phyloP scores from a whole-genome alignment of 2,329 filamentous ascomycete genomes.

The Escovopsis sp. region DNA sequence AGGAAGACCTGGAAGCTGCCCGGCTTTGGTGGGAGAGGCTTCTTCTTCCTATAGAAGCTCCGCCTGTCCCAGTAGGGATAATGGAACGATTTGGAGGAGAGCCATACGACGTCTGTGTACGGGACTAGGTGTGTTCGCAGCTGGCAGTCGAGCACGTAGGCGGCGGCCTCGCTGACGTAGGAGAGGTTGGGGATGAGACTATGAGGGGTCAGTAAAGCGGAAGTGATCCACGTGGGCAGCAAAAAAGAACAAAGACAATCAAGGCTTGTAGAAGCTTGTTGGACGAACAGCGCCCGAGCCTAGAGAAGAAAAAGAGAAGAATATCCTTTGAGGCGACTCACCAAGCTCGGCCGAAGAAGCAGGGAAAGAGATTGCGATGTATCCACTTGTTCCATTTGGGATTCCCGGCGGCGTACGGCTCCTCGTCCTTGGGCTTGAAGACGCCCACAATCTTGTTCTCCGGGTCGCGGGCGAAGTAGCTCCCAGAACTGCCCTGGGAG shows the following conservation, averaged over 20 bases:
- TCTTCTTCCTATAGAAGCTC: conserved; percentile 75
- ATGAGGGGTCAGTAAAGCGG: too few relatives aligned
- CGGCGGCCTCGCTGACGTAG: conserved; percentile 93
- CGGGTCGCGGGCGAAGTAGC: conserved; percentile 87
- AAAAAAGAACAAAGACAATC: too few relatives aligned
- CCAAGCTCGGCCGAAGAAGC: conserved; percentile 90
- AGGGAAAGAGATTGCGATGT: conserved; percentile 91
- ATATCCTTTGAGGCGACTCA: conserved; percentile 19
- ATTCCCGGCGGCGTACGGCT: conserved; percentile 91
- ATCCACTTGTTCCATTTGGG: conserved; percentile 99
- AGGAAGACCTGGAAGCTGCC: conserved; percentile 97
- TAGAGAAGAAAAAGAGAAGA: too few relatives aligned
- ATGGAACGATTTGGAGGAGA: conserved; percentile 94
- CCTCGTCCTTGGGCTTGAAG: conserved; percentile 98
- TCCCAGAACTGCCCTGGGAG: conserved; percentile 89
- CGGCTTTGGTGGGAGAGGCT: conserved; percentile 71
- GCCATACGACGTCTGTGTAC: conserved; percentile 85
- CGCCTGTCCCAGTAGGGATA: conserved; percentile 96
- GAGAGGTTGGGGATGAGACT: conserved; percentile 90
- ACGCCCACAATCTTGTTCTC: conserved; percentile 93
- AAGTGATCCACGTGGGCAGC: too few relatives aligned
- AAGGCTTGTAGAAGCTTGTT: too few relatives aligned
- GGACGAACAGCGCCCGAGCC: too few relatives aligned
- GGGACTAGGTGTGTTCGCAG: conserved; percentile 84
- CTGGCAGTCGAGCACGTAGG: conserved; percentile 85